phyloP scores from a whole-genome alignment of 1,139 yeast species.

The Taphrina confusa region DNA sequence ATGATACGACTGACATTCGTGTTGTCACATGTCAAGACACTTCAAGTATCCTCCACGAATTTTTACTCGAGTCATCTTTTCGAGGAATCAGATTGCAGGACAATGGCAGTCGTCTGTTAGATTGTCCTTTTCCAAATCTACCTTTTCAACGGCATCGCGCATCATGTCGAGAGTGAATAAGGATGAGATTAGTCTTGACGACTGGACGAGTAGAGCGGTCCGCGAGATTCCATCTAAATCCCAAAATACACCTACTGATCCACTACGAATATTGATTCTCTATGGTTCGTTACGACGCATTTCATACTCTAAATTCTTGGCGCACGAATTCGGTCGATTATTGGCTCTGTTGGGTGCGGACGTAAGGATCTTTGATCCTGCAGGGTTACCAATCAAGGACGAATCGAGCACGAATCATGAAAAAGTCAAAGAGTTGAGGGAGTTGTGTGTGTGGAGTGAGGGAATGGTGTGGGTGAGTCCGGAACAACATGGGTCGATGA shows the following conservation, averaged over 20 bases:
- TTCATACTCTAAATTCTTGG: slow-evolving; percentile 33
- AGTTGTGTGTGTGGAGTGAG: slow-evolving; percentile 34
- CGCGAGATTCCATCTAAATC: not conserved
- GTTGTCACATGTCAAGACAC: no score
- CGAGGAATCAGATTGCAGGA: no score
- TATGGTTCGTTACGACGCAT: slow-evolving; percentile 24
- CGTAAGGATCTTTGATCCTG: slow-evolving; percentile 34
- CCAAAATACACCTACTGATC: slow-evolving; percentile 1
- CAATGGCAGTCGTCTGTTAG: not conserved
- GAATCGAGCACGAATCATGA: slow-evolving; percentile 22
- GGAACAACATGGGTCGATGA: slow-evolving; percentile 36
- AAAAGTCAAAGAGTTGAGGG: slow-evolving; percentile 34
- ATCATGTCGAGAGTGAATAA: slow-evolving; percentile 1
- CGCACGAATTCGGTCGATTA: slow-evolving; percentile 34
- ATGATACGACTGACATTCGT: no score
- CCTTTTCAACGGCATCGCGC: not conserved
- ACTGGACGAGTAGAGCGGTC: slow-evolving; percentile 15
- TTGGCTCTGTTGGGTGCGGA: slow-evolving; percentile 32
- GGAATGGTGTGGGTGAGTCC: slow-evolving; percentile 37
- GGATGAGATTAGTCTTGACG: not conserved
- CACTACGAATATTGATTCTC: slow-evolving; percentile 13
- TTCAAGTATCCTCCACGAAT: no score
- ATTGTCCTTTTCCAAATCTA: not conserved
- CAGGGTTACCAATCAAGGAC: slow-evolving; percentile 34
- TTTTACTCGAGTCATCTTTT: no score